These are phyloP conservation scores for Golovinomyces cichoracearum DNA, from an alignment of 2,329 filamentous ascomycete species.

Conservation along the genomic window DNA sequence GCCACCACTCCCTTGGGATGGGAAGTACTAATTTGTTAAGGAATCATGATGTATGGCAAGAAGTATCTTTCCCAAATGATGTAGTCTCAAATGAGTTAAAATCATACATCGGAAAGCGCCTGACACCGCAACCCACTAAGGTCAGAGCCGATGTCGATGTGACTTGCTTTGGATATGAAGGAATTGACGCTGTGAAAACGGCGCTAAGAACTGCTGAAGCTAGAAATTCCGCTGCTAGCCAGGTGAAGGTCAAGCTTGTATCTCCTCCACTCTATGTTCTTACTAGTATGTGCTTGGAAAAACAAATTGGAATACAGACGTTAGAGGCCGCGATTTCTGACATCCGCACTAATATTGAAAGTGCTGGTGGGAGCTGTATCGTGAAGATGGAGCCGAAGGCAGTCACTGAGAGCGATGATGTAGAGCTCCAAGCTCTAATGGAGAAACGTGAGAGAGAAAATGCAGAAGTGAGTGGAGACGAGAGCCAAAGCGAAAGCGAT, in stretches of 20 bases:
- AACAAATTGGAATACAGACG: conserved; percentile 56
- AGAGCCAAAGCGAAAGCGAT: conserved; percentile 86
- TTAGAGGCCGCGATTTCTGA: conserved; percentile 76
- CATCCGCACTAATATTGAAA: conserved; percentile 56
- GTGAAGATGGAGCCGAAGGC: conserved; percentile 99
- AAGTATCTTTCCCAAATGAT: conserved; percentile 67
- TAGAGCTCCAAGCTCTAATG: conserved; percentile 90
- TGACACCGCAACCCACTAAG: conserved; percentile 96
- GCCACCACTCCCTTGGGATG: conserved; percentile 10
- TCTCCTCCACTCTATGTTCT: conserved; percentile 90
- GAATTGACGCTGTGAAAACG: conserved; percentile 91
- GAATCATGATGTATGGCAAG: conserved; percentile 88
- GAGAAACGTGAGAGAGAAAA: conserved; percentile 98
- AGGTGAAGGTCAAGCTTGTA: conserved; percentile 97
- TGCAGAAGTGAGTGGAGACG: conserved; percentile 89
- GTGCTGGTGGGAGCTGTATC: conserved; percentile 50
- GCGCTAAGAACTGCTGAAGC: conserved; percentile 78
- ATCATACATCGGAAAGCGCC: conserved; percentile 85
- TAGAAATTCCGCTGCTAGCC: conserved; percentile 70
- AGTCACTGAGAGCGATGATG: conserved; percentile 94
- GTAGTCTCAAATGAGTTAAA: conserved; percentile 70
- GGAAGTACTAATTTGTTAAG: conserved; percentile 20
- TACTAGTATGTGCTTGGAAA: conserved; percentile 87
- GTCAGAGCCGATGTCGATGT: conserved; percentile 94
- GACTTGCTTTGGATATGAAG: conserved; percentile 84